Percentiles rank a stretch among this genome's conserved stretches.
Conservation (phyloP, 2,329 filamentous ascomycete genomes). For the Fusarium succisae region DNA sequence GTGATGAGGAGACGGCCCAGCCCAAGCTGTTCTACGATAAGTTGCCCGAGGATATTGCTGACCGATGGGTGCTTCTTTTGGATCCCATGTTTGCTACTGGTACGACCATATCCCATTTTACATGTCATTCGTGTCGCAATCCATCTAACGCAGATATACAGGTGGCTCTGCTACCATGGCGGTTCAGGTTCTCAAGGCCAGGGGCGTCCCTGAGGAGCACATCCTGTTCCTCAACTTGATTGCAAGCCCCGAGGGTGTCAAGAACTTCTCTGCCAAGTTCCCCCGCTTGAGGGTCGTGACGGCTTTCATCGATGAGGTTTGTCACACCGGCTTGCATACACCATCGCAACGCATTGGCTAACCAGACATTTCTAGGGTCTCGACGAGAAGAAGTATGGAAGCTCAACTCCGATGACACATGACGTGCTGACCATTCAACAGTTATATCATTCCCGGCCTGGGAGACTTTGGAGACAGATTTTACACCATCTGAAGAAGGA, state of each 20-base stretch:
- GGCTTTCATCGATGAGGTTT: slow-evolving; percentile 87
- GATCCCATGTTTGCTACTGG: slow-evolving; percentile 99
- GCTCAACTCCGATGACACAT: slow-evolving; percentile 6
- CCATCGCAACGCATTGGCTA: slow-evolving; percentile 24
- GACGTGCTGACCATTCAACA: slow-evolving; percentile 57
- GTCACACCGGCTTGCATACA: slow-evolving; percentile 28
- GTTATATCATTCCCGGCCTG: slow-evolving; percentile 93
- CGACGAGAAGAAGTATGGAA: slow-evolving; percentile 89
- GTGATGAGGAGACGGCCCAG: slow-evolving; percentile 92
- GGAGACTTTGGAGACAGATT: slow-evolving; percentile 97
- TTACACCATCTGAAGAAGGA: slow-evolving; percentile 77
- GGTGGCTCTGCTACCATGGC: slow-evolving; percentile 97
- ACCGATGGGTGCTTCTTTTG: slow-evolving; percentile 90
- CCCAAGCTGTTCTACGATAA: slow-evolving; percentile 98
- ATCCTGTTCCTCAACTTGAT: slow-evolving; percentile 98
- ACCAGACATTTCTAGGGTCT: slow-evolving; percentile 66
- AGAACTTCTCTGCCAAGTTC: slow-evolving; percentile 88
- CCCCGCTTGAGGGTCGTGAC: slow-evolving; percentile 92
- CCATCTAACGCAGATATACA: slow-evolving; percentile 48
- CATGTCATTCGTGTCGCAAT: neutral
- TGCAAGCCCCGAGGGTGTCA: slow-evolving; percentile 92
- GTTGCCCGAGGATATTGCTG: slow-evolving; percentile 89
- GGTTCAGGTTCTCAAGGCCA: slow-evolving; percentile 88
- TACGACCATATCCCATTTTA: slow-evolving; percentile 48
- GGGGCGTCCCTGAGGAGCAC: slow-evolving; percentile 92